Evolutionary conservation across 2,329 filamentous ascomycete genomes (phyloP).

Genomic region (Penicillium hesseltinei): DNA sequence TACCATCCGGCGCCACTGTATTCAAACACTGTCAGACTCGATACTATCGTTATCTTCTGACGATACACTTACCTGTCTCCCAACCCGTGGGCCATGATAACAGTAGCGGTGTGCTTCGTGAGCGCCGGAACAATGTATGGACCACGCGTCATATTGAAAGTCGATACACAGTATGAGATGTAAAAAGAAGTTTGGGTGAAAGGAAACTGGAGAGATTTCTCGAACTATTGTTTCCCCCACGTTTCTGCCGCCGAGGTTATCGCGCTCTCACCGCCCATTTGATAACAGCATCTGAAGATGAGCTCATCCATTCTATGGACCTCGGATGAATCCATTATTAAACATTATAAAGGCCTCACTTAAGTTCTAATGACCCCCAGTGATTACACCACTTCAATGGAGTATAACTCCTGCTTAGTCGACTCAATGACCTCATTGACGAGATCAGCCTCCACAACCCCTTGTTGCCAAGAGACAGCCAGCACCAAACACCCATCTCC

Average conservation of each 20-base stretch:
- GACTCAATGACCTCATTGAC: conserved; percentile 21
- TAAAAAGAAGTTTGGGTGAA: not conserved
- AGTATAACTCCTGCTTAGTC: conserved; percentile 15
- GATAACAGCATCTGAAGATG: not conserved
- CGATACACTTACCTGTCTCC: conserved; percentile 67
- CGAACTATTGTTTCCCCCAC: conserved; percentile 14
- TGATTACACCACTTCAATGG: not conserved
- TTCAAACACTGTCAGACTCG: conserved; percentile 4
- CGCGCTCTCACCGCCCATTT: conserved; percentile 21
- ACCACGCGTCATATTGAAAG: conserved; percentile 45
- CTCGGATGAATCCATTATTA: not conserved
- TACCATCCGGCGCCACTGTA: conserved; percentile 51
- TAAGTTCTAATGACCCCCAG: not conserved
- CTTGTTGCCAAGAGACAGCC: conserved; percentile 44
- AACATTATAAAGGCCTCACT: not conserved
- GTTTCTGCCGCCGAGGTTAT: conserved; percentile 28
- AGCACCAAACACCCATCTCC: conserved; percentile 45
- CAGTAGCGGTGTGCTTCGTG: conserved; percentile 83
- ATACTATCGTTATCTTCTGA: not conserved
- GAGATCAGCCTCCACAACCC: conserved; percentile 32
- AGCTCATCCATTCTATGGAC: not conserved
- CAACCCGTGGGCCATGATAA: conserved; percentile 91
- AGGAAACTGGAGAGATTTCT: not conserved
- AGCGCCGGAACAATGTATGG: conserved; percentile 75
- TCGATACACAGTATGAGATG: not conserved